phyloP scores from a whole-genome alignment of 768 basidiomycete genomes.

The Antrodiella citrinella region DNA sequence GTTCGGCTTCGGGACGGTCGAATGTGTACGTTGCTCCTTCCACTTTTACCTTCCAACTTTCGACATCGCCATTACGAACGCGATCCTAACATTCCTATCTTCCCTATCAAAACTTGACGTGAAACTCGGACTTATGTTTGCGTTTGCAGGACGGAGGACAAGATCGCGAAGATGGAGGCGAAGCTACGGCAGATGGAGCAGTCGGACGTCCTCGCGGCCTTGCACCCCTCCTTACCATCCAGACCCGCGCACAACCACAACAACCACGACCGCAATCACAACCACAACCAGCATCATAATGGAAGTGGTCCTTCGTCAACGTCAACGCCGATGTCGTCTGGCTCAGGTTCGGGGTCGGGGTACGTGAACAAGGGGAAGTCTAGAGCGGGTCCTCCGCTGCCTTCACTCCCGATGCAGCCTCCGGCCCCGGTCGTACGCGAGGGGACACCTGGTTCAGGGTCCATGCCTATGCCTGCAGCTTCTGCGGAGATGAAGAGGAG shows the following conservation, averaged over 20 bases:
- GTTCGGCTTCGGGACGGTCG: constrained; percentile 39
- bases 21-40: constrained; percentile 37
- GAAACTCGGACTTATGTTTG: neutral
- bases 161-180: constrained; percentile 95
- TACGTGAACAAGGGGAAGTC: neutral
- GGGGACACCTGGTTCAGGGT: constrained; percentile 4
- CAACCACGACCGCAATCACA: neutral
- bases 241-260: neutral
- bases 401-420: constrained; percentile 9
- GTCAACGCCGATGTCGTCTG: neutral
- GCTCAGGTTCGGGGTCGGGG: neutral
- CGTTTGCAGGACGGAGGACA: constrained; percentile 58
- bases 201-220: constrained; percentile 14
- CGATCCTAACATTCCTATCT: too few species aligned
- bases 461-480: constrained; percentile 7
- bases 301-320: neutral
- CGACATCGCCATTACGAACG: neutral
- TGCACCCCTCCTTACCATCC: neutral
- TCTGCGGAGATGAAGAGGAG: neutral
- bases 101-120: neutral
- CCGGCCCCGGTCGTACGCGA: constrained; percentile 6
- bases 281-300: neutral
- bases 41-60: neutral
- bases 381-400: neutral
- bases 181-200: constrained; percentile 78